Evolutionary conservation across 2,329 filamentous ascomycete species (phyloP).

Genomic region (Byssothecium circinans): DNA sequence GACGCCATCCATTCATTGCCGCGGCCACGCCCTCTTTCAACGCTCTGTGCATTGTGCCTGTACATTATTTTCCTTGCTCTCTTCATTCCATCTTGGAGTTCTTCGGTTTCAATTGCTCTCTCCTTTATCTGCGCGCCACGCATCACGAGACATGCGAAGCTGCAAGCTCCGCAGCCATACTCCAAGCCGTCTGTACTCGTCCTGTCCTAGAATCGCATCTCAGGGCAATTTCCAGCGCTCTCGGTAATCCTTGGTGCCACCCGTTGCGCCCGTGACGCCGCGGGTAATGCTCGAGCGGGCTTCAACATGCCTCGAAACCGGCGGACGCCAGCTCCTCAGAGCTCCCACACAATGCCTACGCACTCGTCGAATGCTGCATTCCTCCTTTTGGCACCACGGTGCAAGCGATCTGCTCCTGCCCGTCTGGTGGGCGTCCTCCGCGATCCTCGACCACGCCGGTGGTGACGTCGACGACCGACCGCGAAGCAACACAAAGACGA

Average conservation of each 20-base stretch:
- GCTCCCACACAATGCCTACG: constrained; percentile 42
- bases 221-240: constrained; percentile 3
- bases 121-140: neutral
- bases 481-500: constrained; percentile 7
- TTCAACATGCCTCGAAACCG: constrained; percentile 60
- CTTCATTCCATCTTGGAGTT: constrained; percentile 1
- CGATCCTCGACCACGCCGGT: constrained; percentile 5
- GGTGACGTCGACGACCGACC: constrained; percentile 15
- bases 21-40: constrained; percentile 13
- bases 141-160: constrained; percentile 14
- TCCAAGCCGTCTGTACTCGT: neutral
- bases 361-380: constrained; percentile 55
- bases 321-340: constrained; percentile 55
- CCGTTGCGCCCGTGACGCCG: constrained; percentile 21
- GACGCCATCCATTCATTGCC: constrained; percentile 10
- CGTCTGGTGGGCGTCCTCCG: constrained; percentile 28
- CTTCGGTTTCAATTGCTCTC: constrained; percentile 10
- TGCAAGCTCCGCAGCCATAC: constrained; percentile 21
- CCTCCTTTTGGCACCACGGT: constrained; percentile 59
- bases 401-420: constrained; percentile 50
- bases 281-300: constrained; percentile 61
- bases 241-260: constrained; percentile 26
- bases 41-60: constrained; percentile 5
- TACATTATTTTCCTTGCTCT: constrained; percentile 9
- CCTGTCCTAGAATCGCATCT: constrained; percentile 10